Base-by-base conservation (phyloP, 345 rosid genomes). In the Eucalyptus paniculata region DNA sequence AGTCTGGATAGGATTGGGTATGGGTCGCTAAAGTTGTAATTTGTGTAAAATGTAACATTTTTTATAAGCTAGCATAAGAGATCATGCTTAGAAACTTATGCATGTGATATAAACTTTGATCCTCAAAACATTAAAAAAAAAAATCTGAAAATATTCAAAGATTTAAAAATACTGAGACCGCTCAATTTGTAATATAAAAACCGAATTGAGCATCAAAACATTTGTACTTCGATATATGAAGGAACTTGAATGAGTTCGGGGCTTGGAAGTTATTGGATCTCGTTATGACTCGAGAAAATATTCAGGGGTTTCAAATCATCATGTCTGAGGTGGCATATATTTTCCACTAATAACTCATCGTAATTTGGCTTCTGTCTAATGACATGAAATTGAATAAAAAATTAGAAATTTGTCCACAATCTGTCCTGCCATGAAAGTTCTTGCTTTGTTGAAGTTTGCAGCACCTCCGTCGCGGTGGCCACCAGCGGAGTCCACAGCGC, bases 381-480 rank as follows among this genome's bases (percentile, higher is more conserved):
- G 58, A 21, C 26, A 8, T 21, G 1, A 4, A 53, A 53, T 0
- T 53, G 23, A 53, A 53, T 53, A 53, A 53, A 18, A 50, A 19
- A 50, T 16, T 50, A 51, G 7, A 51, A 51, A 3, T 51, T 17
- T 51, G 8, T 17, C 54, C 21, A 4, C 1, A 26, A 0, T 54
- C 58, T 54, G 26, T 54, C 0, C 58, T 54, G 26, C 5, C 60
- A 54, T 8, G 60, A 54, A 21, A 54, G 60, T 54, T 21, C 58
- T 54, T 54, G 58, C 58, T 54, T 8, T 12, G 2, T 54, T 21
- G 58, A 54, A 54, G 12, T 54, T 54, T 54, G 60, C 60, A 54
- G 60, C 12, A 54, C 0, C 12, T 54, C 60, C 28, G 28, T 9
- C 1, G 26, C 0, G 26, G 3, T 0, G 60, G 60, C 0, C 60